Conservation (phyloP, 495 filamentous ascomycete species). For the Xylaria acuta region DNA sequence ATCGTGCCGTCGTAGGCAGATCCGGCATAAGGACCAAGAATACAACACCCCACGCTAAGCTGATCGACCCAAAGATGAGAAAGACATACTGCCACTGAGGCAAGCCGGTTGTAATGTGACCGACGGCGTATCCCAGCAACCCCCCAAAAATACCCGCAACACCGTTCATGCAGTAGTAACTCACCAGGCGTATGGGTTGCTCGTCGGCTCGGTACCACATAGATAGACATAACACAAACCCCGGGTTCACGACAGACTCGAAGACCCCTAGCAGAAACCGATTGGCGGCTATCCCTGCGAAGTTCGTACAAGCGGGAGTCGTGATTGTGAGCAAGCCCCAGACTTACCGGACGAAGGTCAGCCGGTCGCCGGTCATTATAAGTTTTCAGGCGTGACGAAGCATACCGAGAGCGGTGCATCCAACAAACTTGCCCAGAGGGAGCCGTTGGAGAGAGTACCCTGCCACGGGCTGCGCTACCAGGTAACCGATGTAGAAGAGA, state of each 20-base stretch:
- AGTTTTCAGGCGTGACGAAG: neutral
- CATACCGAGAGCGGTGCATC: constrained; percentile 44
- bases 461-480: constrained; percentile 60
- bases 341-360: constrained; percentile 29
- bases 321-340: constrained; percentile 54
- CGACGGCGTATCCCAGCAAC: constrained; percentile 59
- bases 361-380: neutral
- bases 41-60: constrained; percentile 58
- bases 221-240: constrained; percentile 62
- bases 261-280: constrained; percentile 62
- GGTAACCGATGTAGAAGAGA: constrained; percentile 63
- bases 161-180: constrained; percentile 64
- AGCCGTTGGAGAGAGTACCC: constrained; percentile 60
- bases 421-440: constrained; percentile 60
- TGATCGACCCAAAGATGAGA: constrained; percentile 58
- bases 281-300: constrained; percentile 54
- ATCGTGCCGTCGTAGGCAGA: constrained; percentile 61
- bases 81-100: constrained; percentile 56
- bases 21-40: constrained; percentile 65
- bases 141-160: constrained; percentile 63
- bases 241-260: constrained; percentile 64
- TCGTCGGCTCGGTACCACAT: constrained; percentile 64
- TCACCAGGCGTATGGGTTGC: constrained; percentile 61
- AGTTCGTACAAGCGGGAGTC: constrained; percentile 59
- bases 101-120: constrained; percentile 49